phyloP scores from a whole-genome alignment of 23 red algal genomes.

The Porphyridium purpureum region DNA sequence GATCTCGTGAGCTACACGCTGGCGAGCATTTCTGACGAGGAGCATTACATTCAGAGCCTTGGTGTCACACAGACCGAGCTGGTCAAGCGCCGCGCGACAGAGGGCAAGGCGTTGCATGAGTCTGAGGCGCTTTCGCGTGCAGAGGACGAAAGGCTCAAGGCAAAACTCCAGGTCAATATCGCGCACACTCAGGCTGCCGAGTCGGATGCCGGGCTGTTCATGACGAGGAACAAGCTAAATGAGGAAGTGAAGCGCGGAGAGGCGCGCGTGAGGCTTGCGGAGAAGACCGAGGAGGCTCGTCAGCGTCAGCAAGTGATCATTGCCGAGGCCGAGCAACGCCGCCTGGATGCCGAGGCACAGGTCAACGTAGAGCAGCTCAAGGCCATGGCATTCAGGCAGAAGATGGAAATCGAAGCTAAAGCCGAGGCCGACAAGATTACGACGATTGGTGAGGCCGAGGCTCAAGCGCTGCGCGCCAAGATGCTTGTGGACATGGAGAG shows the following conservation, averaged over 20 bases:
- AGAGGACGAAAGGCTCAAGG: conserved; percentile 5
- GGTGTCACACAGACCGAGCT: conserved; percentile 41
- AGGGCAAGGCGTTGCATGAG: conserved; percentile 17
- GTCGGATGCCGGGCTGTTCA: background rate
- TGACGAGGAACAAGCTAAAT: conserved; percentile 1
- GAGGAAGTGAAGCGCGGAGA: conserved; percentile 2
- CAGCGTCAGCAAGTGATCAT: conserved; percentile 1
- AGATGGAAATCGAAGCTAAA: conserved; percentile 9
- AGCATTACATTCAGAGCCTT: conserved; percentile 24
- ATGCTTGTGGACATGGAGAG: conserved; percentile 17
- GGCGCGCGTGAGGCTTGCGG: conserved; percentile 1
- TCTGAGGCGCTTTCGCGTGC: conserved; percentile 5
- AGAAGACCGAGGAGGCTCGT: conserved; percentile 9
- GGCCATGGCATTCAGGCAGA: conserved; percentile 5
- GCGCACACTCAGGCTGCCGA: conserved; percentile 2
- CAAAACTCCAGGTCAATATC: conserved; percentile 20
- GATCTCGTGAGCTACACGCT: conserved; percentile 49
- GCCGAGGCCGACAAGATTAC: conserved; percentile 10
- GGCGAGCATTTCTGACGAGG: conserved; percentile 22
- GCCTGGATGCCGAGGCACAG: conserved; percentile 9
- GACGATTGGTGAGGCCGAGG: conserved; percentile 15
- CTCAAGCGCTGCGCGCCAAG: conserved; percentile 10
- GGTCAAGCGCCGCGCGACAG: conserved; percentile 28
- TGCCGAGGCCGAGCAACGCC: conserved; percentile 4
- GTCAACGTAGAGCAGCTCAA: conserved; percentile 13